Base-by-base conservation (phyloP, 2,329 filamentous ascomycete genomes). In the Aaosphaeria pasadenensis region DNA sequence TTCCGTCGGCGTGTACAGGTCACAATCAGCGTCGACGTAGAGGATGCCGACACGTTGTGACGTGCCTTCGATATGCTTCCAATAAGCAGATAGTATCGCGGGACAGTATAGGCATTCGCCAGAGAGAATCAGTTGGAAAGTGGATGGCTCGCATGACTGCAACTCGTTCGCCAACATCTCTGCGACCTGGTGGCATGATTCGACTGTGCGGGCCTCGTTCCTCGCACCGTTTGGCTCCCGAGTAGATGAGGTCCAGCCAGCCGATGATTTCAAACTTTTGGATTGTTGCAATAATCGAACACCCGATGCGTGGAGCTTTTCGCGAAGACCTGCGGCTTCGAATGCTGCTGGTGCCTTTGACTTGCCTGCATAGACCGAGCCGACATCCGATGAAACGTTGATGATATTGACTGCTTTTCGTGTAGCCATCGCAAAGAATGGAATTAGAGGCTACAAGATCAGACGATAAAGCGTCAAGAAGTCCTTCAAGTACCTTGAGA, bases 61-160 rank as follows among this genome's bases (percentile, higher is more conserved):
- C 11, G 38, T 47, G 44, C 42, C 29, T 28, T 28, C 17, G 45
- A 51, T 29, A 49, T 45, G 5, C 42, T 24, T 11, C 39, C 11
- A 41, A 24, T 41, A 41, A 11, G 39, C 39, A n/a, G 39, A 52
- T 4, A 55, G 44, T 9, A 60, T 55, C 13, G 42, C 51, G 11
- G 53, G 56, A n/a, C 52, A 47, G 42, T 56, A 57, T 29, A 55
- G 43, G 38, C 54, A 57, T 52, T 60, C 56, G 39, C 57, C 56
- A 6, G 44, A 45, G 13, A 58, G 42, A 38, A 58, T 45, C 11
- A 54, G 35, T 13, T 58, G 51, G 41, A 56, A 57, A 11, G 48
- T 24, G 39, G 55, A 57, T 7, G 48, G 13, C 9, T 30, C 6
- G 7, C 43, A 31, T 11, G 11, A 11, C 9, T 13, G 41, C 24